phyloP scores from a whole-genome alignment of 192 early-diverging fungal genomes.

The Helicostylum pulchrum region DNA sequence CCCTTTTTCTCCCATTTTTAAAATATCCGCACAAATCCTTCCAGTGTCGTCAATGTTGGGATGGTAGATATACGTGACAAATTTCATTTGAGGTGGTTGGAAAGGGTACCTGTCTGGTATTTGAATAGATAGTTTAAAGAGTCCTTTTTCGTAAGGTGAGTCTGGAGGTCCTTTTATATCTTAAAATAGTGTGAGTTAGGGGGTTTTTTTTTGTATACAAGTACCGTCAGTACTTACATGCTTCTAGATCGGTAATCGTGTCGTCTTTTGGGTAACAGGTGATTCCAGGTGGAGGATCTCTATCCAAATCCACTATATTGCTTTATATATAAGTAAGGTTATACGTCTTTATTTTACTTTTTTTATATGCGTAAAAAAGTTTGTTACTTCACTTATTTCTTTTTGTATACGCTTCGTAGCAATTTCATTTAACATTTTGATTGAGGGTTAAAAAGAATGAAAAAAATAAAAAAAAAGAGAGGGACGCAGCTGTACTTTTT shows the following conservation, averaged over 20 bases:
- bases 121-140: constrained; percentile 59
- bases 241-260: constrained; percentile 51
- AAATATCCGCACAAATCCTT: constrained; percentile 69
- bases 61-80: constrained; percentile 76
- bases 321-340: too few relatives aligned
- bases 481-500: too few relatives aligned
- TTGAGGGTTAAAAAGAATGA: background rate
- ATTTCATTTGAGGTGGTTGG: constrained; percentile 67
- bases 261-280: constrained; percentile 64
- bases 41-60: constrained; percentile 80
- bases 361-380: too few relatives aligned
- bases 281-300: constrained; percentile 53
- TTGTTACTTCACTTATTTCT: background rate
- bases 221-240: too few relatives aligned
- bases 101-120: constrained; percentile 65
- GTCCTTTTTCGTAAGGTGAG: constrained; percentile 65
- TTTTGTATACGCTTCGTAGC: background rate
- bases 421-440: background rate
- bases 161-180: constrained; percentile 57
- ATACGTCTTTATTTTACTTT: too few relatives aligned
- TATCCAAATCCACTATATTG: constrained; percentile 25
- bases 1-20: constrained; percentile 57
- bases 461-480: background rate
- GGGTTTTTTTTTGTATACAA: too few relatives aligned
- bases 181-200: constrained; percentile 11